Conservation (phyloP, 2,329 filamentous ascomycete species). For the Aspergillus eucalypticola region DNA sequence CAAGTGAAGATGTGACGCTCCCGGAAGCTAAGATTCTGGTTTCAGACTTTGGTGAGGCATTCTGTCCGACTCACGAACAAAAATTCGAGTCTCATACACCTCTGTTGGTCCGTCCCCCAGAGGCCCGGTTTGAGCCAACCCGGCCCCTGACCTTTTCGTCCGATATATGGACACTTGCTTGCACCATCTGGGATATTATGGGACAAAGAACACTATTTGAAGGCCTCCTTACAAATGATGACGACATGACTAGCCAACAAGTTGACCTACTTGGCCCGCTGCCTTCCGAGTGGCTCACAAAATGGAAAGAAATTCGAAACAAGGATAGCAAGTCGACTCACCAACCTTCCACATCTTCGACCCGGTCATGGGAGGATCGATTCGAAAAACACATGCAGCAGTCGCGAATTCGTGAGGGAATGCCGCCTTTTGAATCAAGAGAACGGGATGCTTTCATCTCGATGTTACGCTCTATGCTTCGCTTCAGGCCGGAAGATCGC, state of each 20-base stretch:
- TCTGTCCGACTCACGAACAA: conserved; percentile 17
- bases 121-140: conserved; percentile 16
- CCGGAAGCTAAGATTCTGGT: conserved; percentile 27
- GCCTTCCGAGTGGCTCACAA: conserved; percentile 25
- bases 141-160: no score
- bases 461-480: conserved; percentile 27
- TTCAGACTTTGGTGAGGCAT: conserved; percentile 32
- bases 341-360: background rate
- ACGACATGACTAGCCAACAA: conserved; percentile 31
- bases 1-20: conserved; percentile 26
- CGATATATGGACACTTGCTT: no score
- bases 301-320: conserved; percentile 20
- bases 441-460: conserved; percentile 23
- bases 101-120: conserved; percentile 32
- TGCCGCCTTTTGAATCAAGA: conserved; percentile 10
- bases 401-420: conserved; percentile 14
- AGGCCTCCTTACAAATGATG: conserved; percentile 22
- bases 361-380: conserved; percentile 9
- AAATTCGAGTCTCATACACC: conserved; percentile 23
- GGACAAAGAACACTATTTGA: conserved; percentile 22
- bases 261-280: conserved; percentile 30
- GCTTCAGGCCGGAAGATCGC: conserved; percentile 22
- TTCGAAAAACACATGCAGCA: conserved; percentile 23
- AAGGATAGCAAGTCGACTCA: background rate
- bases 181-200: no score